These are phyloP conservation scores for Mortierella sp. DNA, from an alignment of 371 early-diverging fungal genomes.

Conservation along the genomic window DNA sequence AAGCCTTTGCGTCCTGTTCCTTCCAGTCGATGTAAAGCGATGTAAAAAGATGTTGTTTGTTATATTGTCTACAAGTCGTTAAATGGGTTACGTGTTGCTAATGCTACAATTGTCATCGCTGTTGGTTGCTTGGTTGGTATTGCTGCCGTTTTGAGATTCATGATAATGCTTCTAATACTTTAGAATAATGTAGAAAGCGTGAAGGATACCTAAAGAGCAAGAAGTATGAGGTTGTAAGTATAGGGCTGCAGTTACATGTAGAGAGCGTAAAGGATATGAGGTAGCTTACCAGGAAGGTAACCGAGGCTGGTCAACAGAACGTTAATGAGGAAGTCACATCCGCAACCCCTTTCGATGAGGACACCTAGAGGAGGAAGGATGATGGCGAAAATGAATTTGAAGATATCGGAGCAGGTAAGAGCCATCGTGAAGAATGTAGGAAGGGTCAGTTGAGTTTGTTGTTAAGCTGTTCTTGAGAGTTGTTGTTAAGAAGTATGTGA, in stretches of 20 bases:
- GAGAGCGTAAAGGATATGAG: not conserved
- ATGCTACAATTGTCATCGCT: not conserved
- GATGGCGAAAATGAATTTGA: conserved; percentile 62
- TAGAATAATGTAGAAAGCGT: conserved; percentile 54
- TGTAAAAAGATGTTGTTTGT: no score
- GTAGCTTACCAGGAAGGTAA: conserved; percentile 80
- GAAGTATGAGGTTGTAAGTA: no score
- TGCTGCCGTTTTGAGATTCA: not conserved
- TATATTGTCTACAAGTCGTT: no score
- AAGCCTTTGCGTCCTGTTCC: no score
- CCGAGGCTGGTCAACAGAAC: conserved; percentile 84
- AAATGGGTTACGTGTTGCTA: no score
- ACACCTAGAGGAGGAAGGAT: conserved; percentile 65
- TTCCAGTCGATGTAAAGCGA: no score
- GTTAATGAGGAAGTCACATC: conserved; percentile 83
- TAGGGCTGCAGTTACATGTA: no score
- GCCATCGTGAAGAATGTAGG: conserved; percentile 53
- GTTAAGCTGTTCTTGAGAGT: conserved; percentile 66
- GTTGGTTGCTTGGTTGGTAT: not conserved
- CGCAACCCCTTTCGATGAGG: conserved; percentile 70
- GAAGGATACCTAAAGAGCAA: conserved; percentile 43
- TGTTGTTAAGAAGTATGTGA: no score
- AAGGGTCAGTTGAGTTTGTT: not conserved
- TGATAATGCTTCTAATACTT: conserved; percentile 28
- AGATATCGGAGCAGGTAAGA: conserved; percentile 62